Percentiles rank a stretch among this genome's conserved stretches.
Evolutionary conservation across 305 asterid genomes (phyloP).

Genomic region (Rubia balearica): DNA sequence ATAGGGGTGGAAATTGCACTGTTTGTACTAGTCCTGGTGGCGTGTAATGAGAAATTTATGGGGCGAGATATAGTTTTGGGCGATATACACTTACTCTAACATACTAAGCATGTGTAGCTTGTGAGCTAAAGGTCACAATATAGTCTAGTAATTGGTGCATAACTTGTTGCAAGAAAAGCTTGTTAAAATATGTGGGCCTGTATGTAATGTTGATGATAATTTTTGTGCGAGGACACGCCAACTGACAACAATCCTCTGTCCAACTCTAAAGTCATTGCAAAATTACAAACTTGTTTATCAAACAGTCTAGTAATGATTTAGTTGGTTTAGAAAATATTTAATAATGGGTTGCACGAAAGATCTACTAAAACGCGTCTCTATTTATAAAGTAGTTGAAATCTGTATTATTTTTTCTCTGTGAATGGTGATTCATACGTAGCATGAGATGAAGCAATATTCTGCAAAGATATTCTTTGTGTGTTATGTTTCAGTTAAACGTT

Average conservation of each 20-base stretch:
- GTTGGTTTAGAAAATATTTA: neutral
- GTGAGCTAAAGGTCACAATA: too few relatives aligned
- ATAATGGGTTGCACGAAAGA: neutral
- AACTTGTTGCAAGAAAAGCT: neutral
- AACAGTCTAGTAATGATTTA: neutral
- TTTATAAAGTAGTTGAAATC: neutral
- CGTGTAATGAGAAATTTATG: too few relatives aligned
- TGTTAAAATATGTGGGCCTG: neutral
- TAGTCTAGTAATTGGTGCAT: neutral
- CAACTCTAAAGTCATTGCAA: neutral
- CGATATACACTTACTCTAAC: too few relatives aligned
- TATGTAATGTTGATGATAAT: neutral
- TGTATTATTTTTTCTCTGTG: neutral
- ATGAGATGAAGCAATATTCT: neutral
- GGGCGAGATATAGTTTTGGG: neutral
- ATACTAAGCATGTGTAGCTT: too few relatives aligned
- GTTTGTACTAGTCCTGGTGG: neutral
- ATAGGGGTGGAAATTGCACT: neutral
- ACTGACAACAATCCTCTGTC: neutral
- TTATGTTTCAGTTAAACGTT: too few relatives aligned
- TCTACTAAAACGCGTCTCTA: neutral
- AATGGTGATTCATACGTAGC: neutral
- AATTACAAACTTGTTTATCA: neutral
- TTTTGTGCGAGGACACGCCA: neutral
- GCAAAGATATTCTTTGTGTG: too few relatives aligned